Base-by-base conservation (phyloP, 768 basidiomycete genomes). In the Lactifluus hygrophoroides region DNA sequence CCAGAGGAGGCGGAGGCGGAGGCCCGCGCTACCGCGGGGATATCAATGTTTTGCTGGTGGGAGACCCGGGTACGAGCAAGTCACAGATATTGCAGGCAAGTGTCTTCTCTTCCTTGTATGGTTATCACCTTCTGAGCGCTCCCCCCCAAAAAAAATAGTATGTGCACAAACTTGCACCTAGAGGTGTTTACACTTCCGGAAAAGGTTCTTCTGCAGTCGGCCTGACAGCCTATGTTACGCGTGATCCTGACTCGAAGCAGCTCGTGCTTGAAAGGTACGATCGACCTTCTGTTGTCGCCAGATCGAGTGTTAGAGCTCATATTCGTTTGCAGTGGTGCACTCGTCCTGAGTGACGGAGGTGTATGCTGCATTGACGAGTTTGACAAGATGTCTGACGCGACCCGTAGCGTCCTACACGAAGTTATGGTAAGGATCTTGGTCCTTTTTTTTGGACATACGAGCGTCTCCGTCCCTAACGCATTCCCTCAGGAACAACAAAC, bases 281-380 rank as follows among this genome's bases (percentile, higher is more conserved):
- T 27, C 5, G 34, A 17, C 16, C n/a, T n/a, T n/a, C n/a, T n/a
- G n/a, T n/a, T n/a, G n/a, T n/a, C n/a, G n/a, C n/a, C n/a, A n/a
- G n/a, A n/a, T n/a, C n/a, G n/a, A n/a, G n/a, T 34, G 7, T 14
- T 27, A 52, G 2, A 8, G 21, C 63, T 21, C 48, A 35, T 48
- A n/a, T 19, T 49, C 51, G 60, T 57, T 27, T 51, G 52, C 64
- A 92, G 93, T 74, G 94, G 94, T 60, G 94, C 94, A 0, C 82
- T 97, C 11, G 94, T 96, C 1, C 73, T 97, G 59, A 91, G 89
- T 69, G 95, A 97, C 64, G 95, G 95, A 1, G 95, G 94, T 69
- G 93, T 97, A 5, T 97, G 94, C 69, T 98, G 95, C 69, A 98
- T 98, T 64, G 95, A 98, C 65, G 95, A 98, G 72, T 98, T 99